phyloP scores from a whole-genome alignment of 495 filamentous ascomycete species.

The Penicillium steckii region DNA sequence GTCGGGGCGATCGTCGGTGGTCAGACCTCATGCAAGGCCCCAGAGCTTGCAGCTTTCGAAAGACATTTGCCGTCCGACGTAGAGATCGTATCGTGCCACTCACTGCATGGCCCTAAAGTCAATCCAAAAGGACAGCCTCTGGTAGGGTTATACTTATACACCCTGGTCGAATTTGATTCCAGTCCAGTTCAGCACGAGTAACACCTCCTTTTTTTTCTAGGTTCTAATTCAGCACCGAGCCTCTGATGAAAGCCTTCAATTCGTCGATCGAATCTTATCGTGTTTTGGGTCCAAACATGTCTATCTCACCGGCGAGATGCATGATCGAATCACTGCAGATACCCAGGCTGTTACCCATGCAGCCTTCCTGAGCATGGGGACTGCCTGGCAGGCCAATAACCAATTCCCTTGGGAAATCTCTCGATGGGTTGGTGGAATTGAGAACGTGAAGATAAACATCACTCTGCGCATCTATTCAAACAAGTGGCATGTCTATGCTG shows the following conservation, averaged over 20 bases:
- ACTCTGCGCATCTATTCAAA: conserved; percentile 95
- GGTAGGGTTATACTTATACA: conserved; percentile 43
- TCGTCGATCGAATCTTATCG: conserved; percentile 76
- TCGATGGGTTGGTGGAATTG: conserved; percentile 93
- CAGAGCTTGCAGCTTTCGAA: conserved; percentile 92
- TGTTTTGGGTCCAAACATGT: conserved; percentile 83
- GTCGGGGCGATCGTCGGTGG: conserved; percentile 91
- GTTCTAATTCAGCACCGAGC: conserved; percentile 91
- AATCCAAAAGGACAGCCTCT: conserved; percentile 85
- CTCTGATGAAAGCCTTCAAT: conserved; percentile 68
- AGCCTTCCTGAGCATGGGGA: conserved; percentile 95
- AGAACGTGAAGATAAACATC: conserved; percentile 99
- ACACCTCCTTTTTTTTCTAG: conserved; percentile 29
- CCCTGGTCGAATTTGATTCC: neutral
- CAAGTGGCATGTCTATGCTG: conserved; percentile 99
- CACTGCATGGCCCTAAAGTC: conserved; percentile 89
- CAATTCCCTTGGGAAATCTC: conserved; percentile 95
- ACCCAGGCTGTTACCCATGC: conserved; percentile 98
- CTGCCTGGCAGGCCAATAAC: conserved; percentile 87
- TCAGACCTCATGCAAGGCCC: conserved; percentile 97
- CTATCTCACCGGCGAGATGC: conserved; percentile 77
- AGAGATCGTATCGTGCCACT: conserved; percentile 95
- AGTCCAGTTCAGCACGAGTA: conserved; percentile 12
- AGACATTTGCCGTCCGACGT: conserved; percentile 83
- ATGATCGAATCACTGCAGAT: conserved; percentile 96